Evolutionary conservation across 1,139 yeast species (phyloP), one percentile per base, ranked within the genome.

Genomic region (Pichia cactophila): DNA sequence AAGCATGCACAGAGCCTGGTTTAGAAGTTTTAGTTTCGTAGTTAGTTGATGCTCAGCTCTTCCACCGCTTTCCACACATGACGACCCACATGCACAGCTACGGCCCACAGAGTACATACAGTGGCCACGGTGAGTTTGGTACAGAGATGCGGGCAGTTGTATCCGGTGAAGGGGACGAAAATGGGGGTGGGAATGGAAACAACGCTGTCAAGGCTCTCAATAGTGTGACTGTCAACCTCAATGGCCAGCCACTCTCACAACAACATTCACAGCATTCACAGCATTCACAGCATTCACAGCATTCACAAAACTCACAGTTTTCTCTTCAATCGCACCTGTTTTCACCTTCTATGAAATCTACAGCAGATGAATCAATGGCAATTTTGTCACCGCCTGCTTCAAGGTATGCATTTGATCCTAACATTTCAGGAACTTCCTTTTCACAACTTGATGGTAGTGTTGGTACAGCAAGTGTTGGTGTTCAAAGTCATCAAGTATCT

Each of bases 341-440:
- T 28, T 43, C 40, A 12, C 46, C 40, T 16, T 29, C 28, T 35
- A 26, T 16, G 23, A 10, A 28, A 20, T 29, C 48, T 17, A 10
- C 12, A 16, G 6, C 33, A 6, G 31, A 38, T n/a, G 26, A 23
- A 11, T 31, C 51, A 23, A 43, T 63, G 63, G 68, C 69, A 14
- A 56, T 66, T 16, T 49, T 66, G 42, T 66, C 70, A 4, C 72
- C 70, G 5, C 69, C 71, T 9, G 67, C 68, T 1, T 68, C 72
- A 12, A 52, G 72, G 29, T 68, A 68, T 54, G 69, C 71, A 5
- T 69, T 68, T 55, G 71, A 67, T 31, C 61, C 64, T 1, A 45
- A 42, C 17, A 33, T 31, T 4, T 43, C 37, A 23, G 33, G 17
- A 57, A 16, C 57, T 59, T 41, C 64, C 59, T 23, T 60, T 62